Percentiles rank a stretch among this genome's conserved stretches.
phyloP scores from a whole-genome alignment of 2,329 filamentous ascomycete species.

The Beauveria sp. region DNA sequence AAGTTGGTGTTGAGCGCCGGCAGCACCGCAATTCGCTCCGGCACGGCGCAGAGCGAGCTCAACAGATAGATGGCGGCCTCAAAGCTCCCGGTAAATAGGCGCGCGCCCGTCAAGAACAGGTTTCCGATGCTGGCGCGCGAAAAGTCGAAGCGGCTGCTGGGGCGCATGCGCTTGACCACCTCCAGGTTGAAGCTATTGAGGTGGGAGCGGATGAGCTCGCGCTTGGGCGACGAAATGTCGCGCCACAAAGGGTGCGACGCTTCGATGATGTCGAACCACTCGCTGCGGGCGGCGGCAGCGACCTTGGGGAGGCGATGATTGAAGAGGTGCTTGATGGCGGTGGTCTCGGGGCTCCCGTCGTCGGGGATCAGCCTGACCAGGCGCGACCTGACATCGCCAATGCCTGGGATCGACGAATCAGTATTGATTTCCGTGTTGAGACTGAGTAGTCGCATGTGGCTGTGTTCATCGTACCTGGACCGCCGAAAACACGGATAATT shows the following conservation, averaged over 20 bases:
- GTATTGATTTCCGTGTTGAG: background rate
- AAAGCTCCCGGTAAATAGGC: constrained; percentile 86
- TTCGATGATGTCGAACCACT: constrained; percentile 88
- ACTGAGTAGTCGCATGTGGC: background rate
- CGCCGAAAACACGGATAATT: constrained; percentile 88
- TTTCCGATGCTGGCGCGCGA: constrained; percentile 70
- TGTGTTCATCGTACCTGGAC: constrained; percentile 56
- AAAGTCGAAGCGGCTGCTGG: constrained; percentile 69
- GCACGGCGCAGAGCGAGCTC: constrained; percentile 78
- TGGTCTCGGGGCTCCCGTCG: constrained; percentile 53
- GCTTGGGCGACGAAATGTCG: constrained; percentile 60
- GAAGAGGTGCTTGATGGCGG: constrained; percentile 75
- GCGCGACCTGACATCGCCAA: constrained; percentile 44
- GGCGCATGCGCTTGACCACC: constrained; percentile 67
- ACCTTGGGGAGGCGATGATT: constrained; percentile 69
- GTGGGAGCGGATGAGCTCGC: constrained; percentile 69
- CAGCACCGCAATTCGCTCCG: constrained; percentile 67
- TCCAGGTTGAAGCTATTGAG: constrained; percentile 72
- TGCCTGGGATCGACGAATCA: constrained; percentile 42
- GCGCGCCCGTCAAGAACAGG: constrained; percentile 73
- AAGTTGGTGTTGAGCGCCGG: constrained; percentile 94
- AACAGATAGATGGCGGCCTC: constrained; percentile 89
- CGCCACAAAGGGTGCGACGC: constrained; percentile 71
- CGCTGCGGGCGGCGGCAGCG: constrained; percentile 55
- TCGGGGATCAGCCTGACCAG: constrained; percentile 82